phyloP scores from a whole-genome alignment of 2,329 filamentous ascomycete genomes.

The Aciculosporium take region DNA sequence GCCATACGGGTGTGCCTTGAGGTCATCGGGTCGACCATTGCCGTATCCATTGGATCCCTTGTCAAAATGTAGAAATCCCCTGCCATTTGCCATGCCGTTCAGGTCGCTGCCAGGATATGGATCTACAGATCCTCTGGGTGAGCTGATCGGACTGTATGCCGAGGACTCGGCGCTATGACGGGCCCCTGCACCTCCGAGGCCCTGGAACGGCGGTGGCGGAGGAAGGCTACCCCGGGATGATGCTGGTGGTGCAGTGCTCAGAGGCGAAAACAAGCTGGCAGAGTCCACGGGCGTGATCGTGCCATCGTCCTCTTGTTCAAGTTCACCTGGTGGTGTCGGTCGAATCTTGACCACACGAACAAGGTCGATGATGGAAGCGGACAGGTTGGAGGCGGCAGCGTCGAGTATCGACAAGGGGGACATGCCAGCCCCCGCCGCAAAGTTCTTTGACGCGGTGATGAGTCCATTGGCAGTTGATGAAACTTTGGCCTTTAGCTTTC shows the following conservation, averaged over 20 bases:
- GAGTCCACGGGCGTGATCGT: slow-evolving; percentile 51
- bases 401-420: slow-evolving; percentile 89
- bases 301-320: slow-evolving; percentile 65
- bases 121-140: slow-evolving; percentile 45
- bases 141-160: slow-evolving; percentile 59
- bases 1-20: slow-evolving; percentile 25
- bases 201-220: slow-evolving; percentile 42
- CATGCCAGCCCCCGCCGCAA: slow-evolving; percentile 65
- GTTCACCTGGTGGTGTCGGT: slow-evolving; percentile 56
- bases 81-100: slow-evolving; percentile 23
- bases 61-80: slow-evolving; percentile 20
- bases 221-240: slow-evolving; percentile 27
- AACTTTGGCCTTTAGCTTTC: slow-evolving; percentile 64
- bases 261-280: slow-evolving; percentile 52
- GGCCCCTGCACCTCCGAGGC: slow-evolving; percentile 34
- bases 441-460: slow-evolving; percentile 90
- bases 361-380: slow-evolving; percentile 72
- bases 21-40: slow-evolving; percentile 32
- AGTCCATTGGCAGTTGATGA: slow-evolving; percentile 92
- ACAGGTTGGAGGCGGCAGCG: slow-evolving; percentile 81
- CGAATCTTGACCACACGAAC: slow-evolving; percentile 73
- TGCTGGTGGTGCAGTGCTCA: slow-evolving; percentile 25
- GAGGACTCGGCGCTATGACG: slow-evolving; percentile 55
- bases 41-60: slow-evolving; percentile 27
- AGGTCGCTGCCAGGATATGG: slow-evolving; percentile 22